Base-by-base conservation (phyloP, 2,329 filamentous ascomycete species). In the Sclerotinia spermophila region DNA sequence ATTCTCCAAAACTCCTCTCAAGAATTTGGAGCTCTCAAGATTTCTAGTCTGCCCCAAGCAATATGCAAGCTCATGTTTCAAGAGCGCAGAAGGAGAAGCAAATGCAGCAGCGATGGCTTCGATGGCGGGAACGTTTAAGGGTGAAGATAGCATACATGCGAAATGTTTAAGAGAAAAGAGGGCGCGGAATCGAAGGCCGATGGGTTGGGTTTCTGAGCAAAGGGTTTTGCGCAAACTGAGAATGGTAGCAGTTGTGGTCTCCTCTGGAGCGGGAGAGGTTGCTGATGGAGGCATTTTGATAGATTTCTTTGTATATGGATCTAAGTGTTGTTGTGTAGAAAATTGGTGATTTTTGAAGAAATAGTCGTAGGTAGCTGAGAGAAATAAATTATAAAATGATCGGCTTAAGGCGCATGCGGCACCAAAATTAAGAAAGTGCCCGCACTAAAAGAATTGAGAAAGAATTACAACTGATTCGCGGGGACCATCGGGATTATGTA, bases 131-230 rank as follows among this genome's bases (percentile, higher is more conserved):
- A 83, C 81, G 1, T 87, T 86, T 74, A 88, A 82, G 56, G 83
- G 80, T 40, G 84, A 86, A 55, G 86, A 86, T 51, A 86, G 81
- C 74, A 90, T 87, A 71, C 87, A 90, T 62, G 96, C 95, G 72
- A 98, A 84, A 81, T 98, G 92, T 84, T 99, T 99, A 72, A 99
- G 89, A 27, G 95, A 97, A 84, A 99, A 99, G 76, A 99, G 92
- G 58, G 96, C 95, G 77, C 96, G 93, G 83, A 98, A 99, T 74
- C 96, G 93, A 74, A 93, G 86, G 53, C 94, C 91, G 69, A 99
- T 91, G 60, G 94, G 89, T 73, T 92, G 91, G 21, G 86, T 83
- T 83, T 98, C 96, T 64, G 92, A 91, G 77, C 87, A 90, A 72
- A 99, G 89, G 72, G 90, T 92, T 78, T 91, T 86, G 78, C 93